These are phyloP conservation scores for Aureobasidium sp. DNA, from an alignment of 2,329 filamentous ascomycete genomes.

Conservation along the genomic window DNA sequence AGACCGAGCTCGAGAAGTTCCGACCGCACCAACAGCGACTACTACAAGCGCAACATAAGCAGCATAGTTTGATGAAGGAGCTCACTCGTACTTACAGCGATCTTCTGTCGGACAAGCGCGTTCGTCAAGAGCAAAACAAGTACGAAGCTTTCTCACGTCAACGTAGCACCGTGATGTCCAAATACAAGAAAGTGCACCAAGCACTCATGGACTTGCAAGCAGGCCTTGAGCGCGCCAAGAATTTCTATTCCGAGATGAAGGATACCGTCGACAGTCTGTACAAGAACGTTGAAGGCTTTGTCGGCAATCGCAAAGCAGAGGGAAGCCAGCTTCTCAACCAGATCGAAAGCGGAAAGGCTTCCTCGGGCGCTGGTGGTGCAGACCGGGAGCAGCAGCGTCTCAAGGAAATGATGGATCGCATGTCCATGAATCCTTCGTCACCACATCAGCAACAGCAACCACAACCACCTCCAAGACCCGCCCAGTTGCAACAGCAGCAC, in stretches of 20 bases:
- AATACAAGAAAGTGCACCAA: constrained; percentile 86
- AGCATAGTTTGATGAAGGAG: constrained; percentile 89
- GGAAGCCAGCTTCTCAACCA: constrained; percentile 81
- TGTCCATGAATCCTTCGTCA: constrained; percentile 65
- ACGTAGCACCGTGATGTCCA: constrained; percentile 69
- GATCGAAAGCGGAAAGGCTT: constrained; percentile 69
- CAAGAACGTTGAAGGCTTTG: constrained; percentile 95
- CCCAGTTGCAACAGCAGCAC: constrained; percentile 33
- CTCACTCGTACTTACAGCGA: constrained; percentile 80
- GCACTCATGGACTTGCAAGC: constrained; percentile 85
- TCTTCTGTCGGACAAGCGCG: constrained; percentile 86
- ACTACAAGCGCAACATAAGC: constrained; percentile 90
- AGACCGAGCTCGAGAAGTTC: constrained; percentile 96
- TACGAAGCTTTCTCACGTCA: constrained; percentile 85
- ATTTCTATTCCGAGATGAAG: constrained; percentile 93
- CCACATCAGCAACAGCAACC: constrained; percentile 28
- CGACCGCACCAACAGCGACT: constrained; percentile 85
- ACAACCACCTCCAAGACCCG: constrained; percentile 33
- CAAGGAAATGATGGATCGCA: constrained; percentile 85
- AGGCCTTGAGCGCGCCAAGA: constrained; percentile 78
- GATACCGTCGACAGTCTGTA: constrained; percentile 86
- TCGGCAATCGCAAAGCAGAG: constrained; percentile 87
- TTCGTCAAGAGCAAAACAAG: constrained; percentile 88
- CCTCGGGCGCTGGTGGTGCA: constrained; percentile 53
- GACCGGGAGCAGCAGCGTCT: constrained; percentile 82